Evolutionary conservation across 1,139 yeast species (phyloP), one percentile per base, ranked within the genome.

Genomic region (Saccharomyces uvarum): DNA sequence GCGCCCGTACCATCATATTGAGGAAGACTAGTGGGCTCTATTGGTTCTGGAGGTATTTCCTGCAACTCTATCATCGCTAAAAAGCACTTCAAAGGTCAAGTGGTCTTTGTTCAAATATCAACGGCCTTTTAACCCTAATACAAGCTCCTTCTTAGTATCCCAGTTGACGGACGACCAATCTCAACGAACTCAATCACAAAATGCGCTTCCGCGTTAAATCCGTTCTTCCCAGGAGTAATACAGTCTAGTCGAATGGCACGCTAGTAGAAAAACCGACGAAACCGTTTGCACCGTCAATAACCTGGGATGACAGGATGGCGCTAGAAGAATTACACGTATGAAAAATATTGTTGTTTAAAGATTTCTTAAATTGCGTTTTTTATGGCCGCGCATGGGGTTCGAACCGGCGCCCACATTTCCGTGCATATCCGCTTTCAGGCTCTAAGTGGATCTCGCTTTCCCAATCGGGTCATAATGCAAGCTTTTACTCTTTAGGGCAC

Each of bases 1-100:
- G 51, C 49, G 11, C 53, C 33, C n/a, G 50, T 49, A 5, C 52
- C 31, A 24, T 51, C 55, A 33, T 53, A 54, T 26, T 53, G 54
- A 4, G 59, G 46, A n/a, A 50, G 54, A 11, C 51, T 51, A 13
- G 32, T 44, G 21, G 50, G 52, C 3, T 53, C 52, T 21, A 61
- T 51, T 7, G 64, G 65, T 47, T 58, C 59, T 5, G 65, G 65
- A 11, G 59, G 26, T 2, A 62, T 52, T 32, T 57, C 59, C 24
- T 56, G 56, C 28, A 62, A 51, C 27, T 56, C 52, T 56, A 58
- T 59, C 28, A 13, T 54, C 44, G 24, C 13, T 8, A 19, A 38
- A 38, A 38, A 16, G 7, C 5, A 16, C 11, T 1, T 4, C 13
- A 3, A 24, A 31, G 6, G 38, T 31, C 16, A 31, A 31, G 7